These are phyloP conservation scores for Exophiala bonariae DNA, from an alignment of 2,329 filamentous ascomycete species.

Conservation along the genomic window DNA sequence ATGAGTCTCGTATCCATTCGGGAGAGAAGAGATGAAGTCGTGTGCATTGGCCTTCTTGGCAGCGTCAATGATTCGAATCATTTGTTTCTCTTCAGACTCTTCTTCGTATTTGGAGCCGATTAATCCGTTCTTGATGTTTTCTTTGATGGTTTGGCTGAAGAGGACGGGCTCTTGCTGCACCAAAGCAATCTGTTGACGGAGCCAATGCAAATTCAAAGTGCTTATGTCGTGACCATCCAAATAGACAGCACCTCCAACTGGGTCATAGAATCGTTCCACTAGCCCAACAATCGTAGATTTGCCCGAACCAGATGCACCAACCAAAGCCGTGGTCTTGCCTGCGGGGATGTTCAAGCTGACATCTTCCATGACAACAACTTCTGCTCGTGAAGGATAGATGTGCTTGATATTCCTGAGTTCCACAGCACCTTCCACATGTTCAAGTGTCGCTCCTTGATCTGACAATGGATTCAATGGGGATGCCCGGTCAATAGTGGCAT, in stretches of 20 bases:
- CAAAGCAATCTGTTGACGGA: slow-evolving; percentile 86
- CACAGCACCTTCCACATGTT: slow-evolving; percentile 73
- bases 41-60: slow-evolving; percentile 92
- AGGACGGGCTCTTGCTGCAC: slow-evolving; percentile 92
- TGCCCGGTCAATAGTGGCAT: slow-evolving; percentile 82
- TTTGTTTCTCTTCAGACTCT: slow-evolving; percentile 66
- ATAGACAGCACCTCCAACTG: slow-evolving; percentile 74
- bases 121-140: slow-evolving; percentile 87
- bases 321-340: slow-evolving; percentile 88
- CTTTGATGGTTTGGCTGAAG: slow-evolving; percentile 83
- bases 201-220: slow-evolving; percentile 81
- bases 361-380: slow-evolving; percentile 83
- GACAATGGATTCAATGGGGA: slow-evolving; percentile 81
- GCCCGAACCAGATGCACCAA: slow-evolving; percentile 90
- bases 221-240: slow-evolving; percentile 82
- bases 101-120: slow-evolving; percentile 79
- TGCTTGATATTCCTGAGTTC: slow-evolving; percentile 82
- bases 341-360: slow-evolving; percentile 79
- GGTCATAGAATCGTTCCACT: slow-evolving; percentile 91
- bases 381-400: slow-evolving; percentile 90
- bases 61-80: slow-evolving; percentile 72
- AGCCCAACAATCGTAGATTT: slow-evolving; percentile 94
- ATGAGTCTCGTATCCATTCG: slow-evolving; percentile 88
- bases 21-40: slow-evolving; percentile 79
- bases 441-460: slow-evolving; percentile 69